phyloP scores from a whole-genome alignment of 164 flowering plant species.

The Chloranthus sessilifolius region DNA sequence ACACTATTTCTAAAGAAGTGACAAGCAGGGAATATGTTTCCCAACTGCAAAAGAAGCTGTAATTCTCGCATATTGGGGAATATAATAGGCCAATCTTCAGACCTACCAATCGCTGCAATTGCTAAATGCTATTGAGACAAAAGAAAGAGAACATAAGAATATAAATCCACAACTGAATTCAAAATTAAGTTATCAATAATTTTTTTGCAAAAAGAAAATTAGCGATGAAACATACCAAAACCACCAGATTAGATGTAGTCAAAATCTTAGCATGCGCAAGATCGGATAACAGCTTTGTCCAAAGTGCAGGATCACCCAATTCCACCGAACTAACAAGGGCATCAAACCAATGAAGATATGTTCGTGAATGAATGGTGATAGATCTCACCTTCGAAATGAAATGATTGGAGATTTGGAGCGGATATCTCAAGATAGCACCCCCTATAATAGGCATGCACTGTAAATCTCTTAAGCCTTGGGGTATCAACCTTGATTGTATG shows the following conservation, averaged over 20 bases:
- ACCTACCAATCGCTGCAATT: background rate
- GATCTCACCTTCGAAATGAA: conserved; percentile 1
- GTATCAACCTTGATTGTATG: conserved; percentile 3
- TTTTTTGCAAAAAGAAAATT: background rate
- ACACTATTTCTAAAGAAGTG: conserved; percentile 7
- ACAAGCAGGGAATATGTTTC: background rate
- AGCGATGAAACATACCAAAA: background rate
- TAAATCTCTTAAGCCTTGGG: conserved; percentile 11
- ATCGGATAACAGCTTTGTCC: background rate
- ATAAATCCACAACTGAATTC: background rate
- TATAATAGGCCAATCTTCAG: background rate
- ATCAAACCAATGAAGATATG: background rate
- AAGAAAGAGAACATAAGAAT: background rate
- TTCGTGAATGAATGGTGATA: background rate
- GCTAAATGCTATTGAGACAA: conserved; percentile 1
- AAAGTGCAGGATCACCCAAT: background rate
- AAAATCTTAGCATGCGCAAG: conserved; percentile 2
- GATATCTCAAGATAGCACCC: background rate
- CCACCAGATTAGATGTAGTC: background rate
- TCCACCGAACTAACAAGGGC: background rate
- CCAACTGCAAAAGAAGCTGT: conserved; percentile 1
- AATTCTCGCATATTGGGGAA: conserved; percentile 13
- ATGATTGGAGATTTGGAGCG: conserved; percentile 9
- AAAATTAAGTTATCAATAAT: background rate
- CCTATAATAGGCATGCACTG: conserved; percentile 1